Conservation (phyloP, 306 rosid genomes). For the Acacia crassicarpa region DNA sequence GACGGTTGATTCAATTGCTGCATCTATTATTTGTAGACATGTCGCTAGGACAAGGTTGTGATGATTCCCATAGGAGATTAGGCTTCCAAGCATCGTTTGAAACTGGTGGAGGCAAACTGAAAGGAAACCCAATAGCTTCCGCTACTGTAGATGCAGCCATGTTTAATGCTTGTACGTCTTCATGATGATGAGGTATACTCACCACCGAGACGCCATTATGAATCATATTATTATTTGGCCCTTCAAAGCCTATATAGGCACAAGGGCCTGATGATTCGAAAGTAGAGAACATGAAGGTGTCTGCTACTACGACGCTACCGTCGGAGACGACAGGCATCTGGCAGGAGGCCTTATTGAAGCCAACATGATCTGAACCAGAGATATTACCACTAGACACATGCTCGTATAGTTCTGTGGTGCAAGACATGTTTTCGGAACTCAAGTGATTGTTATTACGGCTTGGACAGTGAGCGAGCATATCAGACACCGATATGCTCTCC, state of each 20-base stretch:
- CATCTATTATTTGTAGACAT: slow-evolving; percentile 57
- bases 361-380: slow-evolving; percentile 35
- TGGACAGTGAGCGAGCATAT: slow-evolving; percentile 38
- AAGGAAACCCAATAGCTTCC: slow-evolving; percentile 64
- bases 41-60: slow-evolving; percentile 56
- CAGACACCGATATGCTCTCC: slow-evolving; percentile 40
- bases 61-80: slow-evolving; percentile 51
- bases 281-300: slow-evolving; percentile 49
- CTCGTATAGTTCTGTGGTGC: slow-evolving; percentile 43
- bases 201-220: slow-evolving; percentile 44
- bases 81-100: slow-evolving; percentile 55
- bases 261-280: slow-evolving; percentile 39
- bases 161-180: slow-evolving; percentile 41
- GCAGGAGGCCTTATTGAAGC: slow-evolving; percentile 34
- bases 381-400: slow-evolving; percentile 30
- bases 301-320: slow-evolving; percentile 33
- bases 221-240: slow-evolving; percentile 42
- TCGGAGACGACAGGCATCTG: slow-evolving; percentile 31
- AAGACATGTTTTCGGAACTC: slow-evolving; percentile 44
- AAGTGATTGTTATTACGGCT: slow-evolving; percentile 33
- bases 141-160: slow-evolving; percentile 11
- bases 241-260: slow-evolving; percentile 50
- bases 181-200: slow-evolving; percentile 45
- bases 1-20: slow-evolving; percentile 33
- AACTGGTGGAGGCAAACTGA: slow-evolving; percentile 49